Evolutionary conservation across 2,329 filamentous ascomycete genomes (phyloP).

Genomic region (Penicillium sp.): DNA sequence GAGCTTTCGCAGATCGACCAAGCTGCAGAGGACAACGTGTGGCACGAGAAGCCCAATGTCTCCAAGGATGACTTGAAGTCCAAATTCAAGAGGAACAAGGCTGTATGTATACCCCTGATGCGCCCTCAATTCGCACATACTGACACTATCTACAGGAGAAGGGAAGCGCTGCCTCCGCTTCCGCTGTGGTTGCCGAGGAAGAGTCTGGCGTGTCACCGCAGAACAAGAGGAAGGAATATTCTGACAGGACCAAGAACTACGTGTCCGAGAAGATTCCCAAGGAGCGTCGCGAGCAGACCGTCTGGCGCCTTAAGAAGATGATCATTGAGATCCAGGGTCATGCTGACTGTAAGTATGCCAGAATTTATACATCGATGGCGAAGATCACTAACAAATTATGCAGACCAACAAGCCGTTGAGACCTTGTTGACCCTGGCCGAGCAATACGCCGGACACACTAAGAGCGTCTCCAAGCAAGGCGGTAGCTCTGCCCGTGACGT

Average conservation of each 20-base stretch:
- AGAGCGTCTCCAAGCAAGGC: conserved; percentile 62
- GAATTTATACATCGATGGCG: neutral
- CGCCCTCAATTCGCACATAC: neutral
- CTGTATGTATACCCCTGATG: conserved; percentile 45
- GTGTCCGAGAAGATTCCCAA: conserved; percentile 82
- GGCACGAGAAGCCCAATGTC: conserved; percentile 83
- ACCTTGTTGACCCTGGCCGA: conserved; percentile 82
- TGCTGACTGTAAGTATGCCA: conserved; percentile 66
- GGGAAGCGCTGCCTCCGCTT: conserved; percentile 52
- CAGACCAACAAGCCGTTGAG: conserved; percentile 81
- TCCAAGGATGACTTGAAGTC: conserved; percentile 68
- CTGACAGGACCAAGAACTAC: conserved; percentile 65
- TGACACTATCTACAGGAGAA: conserved; percentile 45
- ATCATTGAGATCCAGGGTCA: conserved; percentile 94
- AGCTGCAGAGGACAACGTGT: conserved; percentile 87
- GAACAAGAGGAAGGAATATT: conserved; percentile 39
- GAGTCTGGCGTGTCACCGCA: conserved; percentile 55
- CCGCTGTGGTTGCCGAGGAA: conserved; percentile 42
- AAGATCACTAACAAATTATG: conserved; percentile 1
- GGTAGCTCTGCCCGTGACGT: conserved; percentile 71
- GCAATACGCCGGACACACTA: conserved; percentile 76
- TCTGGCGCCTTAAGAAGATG: conserved; percentile 97
- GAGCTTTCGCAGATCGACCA: conserved; percentile 72
- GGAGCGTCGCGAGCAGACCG: conserved; percentile 87
- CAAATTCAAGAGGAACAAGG: conserved; percentile 57